Evolutionary conservation across 306 rosid genomes (phyloP).

Genomic region (Senna siamea): DNA sequence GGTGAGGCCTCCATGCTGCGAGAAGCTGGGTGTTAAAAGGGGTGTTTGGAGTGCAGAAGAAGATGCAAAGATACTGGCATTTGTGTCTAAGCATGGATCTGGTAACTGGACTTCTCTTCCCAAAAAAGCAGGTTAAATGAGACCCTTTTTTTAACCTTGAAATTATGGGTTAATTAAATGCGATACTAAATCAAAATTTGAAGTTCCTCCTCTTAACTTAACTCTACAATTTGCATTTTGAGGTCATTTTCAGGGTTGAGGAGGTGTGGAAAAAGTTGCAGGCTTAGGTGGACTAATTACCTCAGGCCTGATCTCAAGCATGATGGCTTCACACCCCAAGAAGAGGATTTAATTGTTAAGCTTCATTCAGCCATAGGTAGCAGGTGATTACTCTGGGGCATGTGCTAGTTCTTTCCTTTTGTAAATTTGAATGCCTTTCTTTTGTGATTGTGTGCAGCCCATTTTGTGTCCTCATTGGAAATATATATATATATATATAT

Average conservation of each 20-base stretch:
- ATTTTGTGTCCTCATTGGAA: not conserved
- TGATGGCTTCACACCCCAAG: slow-evolving; percentile 76
- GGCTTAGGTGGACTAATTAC: slow-evolving; percentile 66
- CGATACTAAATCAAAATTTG: too few relatives aligned
- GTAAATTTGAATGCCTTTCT: not conserved
- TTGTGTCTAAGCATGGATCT: slow-evolving; percentile 63
- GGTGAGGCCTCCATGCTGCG: slow-evolving; percentile 65
- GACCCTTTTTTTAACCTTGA: too few relatives aligned
- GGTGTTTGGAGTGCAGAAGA: slow-evolving; percentile 62
- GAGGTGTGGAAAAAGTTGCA: slow-evolving; percentile 85
- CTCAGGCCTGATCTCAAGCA: slow-evolving; percentile 64
- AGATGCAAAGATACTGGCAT: slow-evolving; percentile 62
- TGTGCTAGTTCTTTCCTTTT: not conserved
- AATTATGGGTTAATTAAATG: too few relatives aligned
- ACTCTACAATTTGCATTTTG: slow-evolving; percentile 10
- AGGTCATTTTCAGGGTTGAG: slow-evolving; percentile 56
- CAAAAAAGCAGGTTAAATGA: slow-evolving; percentile 75
- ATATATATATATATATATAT: too few relatives aligned
- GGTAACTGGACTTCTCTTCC: slow-evolving; percentile 68
- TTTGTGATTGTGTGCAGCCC: not conserved
- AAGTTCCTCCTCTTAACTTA: not conserved
- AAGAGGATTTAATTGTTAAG: slow-evolving; percentile 81
- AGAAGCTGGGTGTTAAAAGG: slow-evolving; percentile 59
- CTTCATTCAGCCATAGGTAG: slow-evolving; percentile 98
- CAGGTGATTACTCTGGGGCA: slow-evolving; percentile 68